Percentiles rank a stretch among this genome's conserved stretches.
These are phyloP conservation scores for Pecoramyces ruminantium DNA, from an alignment of 192 early-diverging fungal genomes.

Conservation along the genomic window DNA sequence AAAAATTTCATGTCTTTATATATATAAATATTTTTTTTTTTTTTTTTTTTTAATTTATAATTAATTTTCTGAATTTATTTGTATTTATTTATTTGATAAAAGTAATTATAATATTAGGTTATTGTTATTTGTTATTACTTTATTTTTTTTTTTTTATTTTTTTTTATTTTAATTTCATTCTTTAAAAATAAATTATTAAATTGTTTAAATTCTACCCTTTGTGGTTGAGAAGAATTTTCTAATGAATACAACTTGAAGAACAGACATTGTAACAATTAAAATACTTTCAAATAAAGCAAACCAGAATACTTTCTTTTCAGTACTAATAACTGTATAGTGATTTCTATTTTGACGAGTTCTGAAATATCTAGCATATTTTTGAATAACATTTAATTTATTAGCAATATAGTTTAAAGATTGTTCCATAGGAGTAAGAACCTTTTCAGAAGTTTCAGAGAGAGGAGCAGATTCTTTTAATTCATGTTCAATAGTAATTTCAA, in stretches of 20 bases:
- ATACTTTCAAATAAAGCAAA: conserved; percentile 65
- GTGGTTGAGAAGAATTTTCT: conserved; percentile 59
- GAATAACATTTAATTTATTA: conserved; percentile 44
- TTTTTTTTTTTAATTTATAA: too few relatives aligned
- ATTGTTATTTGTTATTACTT: too few relatives aligned
- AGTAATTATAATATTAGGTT: too few relatives aligned
- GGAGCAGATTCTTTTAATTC: conserved; percentile 45
- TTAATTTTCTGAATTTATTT: too few relatives aligned
- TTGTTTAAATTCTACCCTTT: too few relatives aligned
- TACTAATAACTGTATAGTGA: conserved; percentile 73
- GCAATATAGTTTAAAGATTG: conserved; percentile 41
- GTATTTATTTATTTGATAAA: too few relatives aligned
- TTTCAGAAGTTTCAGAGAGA: not conserved
- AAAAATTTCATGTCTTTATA: too few relatives aligned
- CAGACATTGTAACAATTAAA: conserved; percentile 65
- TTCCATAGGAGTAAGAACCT: conserved; percentile 23
- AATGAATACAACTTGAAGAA: conserved; percentile 86
- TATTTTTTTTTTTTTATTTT: too few relatives aligned
- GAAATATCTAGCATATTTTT: conserved; percentile 75
- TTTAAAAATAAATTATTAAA: too few relatives aligned
- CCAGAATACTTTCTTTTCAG: conserved; percentile 79
- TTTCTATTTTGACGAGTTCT: conserved; percentile 80
- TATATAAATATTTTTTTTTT: too few relatives aligned
- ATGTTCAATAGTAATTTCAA: conserved; percentile 85
- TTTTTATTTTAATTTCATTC: too few relatives aligned